Evolutionary conservation across 2,329 filamentous ascomycete species (phyloP), one percentile per base, ranked within the genome.

Genomic region (Talaromyces sp.): DNA sequence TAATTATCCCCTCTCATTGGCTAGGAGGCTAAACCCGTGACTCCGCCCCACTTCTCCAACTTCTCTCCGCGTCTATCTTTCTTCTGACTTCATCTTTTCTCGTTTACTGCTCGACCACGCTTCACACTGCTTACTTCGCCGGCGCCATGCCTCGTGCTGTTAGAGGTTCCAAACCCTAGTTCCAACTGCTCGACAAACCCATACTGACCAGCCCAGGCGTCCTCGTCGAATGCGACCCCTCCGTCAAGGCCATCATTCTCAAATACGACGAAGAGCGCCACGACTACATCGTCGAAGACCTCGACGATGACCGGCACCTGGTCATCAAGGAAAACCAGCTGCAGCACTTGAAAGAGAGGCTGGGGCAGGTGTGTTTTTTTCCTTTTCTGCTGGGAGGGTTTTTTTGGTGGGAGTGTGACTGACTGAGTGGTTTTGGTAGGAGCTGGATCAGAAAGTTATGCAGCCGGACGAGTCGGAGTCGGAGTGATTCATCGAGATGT

Each of bases 211-310:
- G 17, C 8, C 46, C 63, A 79, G 77, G 77, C 58, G 73, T 79
- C 46, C 70, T 79, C 12, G 74, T 80, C 61, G 76, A 79, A 68
- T 79, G 77, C 68, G 77, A 80, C 63, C 77, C 77, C 3, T 79
- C 77, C 46, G 77, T 80, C 65, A 79, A 79, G 66, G 75, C 77
- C 48, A 78, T 80, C 65, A 79, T 80, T 58, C 69, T 79, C 29
- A 80, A 79, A 55, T 79, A 79, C 65, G 77, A 80, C 62, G 74
- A 78, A 63, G 75, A 78, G 58, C 66, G 71, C 54, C 76, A 79
- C 60, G 77, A 79, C 65, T 80, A 78, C 61, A 78, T 80, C 38
- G 75, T 80, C 54, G 77, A 80, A 60, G 77, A 80, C 54, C 64
- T 80, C 7, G 77, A 79, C 58, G 77, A 79, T 64, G 75, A 79